phyloP scores from a whole-genome alignment of 805 yeast genomes.

The Pichia deserticola region DNA sequence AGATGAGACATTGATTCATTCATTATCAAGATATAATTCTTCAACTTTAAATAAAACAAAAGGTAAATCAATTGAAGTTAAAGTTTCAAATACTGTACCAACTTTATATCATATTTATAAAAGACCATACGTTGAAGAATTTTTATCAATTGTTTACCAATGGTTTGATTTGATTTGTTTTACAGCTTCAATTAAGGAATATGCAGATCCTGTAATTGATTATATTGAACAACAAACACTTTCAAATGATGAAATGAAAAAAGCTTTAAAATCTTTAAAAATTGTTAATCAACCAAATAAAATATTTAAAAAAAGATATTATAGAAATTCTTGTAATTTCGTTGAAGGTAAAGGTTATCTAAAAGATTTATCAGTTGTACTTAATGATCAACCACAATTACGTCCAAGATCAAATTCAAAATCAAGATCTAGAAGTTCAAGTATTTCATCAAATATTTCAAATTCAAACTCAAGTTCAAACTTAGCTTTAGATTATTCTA shows the following conservation, averaged over 20 bases:
- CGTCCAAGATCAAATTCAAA: neutral
- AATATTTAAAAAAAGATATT: conserved; percentile 52
- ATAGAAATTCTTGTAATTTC: conserved; percentile 73
- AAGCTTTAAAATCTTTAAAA: neutral
- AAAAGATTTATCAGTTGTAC: conserved; percentile 48
- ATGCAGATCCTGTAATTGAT: conserved; percentile 95
- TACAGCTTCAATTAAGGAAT: conserved; percentile 91
- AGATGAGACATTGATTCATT: conserved; percentile 92
- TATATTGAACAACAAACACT: conserved; percentile 65
- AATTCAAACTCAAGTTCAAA: neutral
- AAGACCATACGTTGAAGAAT: conserved; percentile 85
- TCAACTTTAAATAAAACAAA: conserved; percentile 35
- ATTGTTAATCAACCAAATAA: conserved; percentile 20
- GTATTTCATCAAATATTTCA: conserved; percentile 8
- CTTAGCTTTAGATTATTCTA: conserved; percentile 57
- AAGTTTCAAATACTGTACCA: conserved; percentile 53
- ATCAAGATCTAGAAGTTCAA: conserved; percentile 7
- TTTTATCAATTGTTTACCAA: conserved; percentile 64
- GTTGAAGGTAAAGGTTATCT: conserved; percentile 80
- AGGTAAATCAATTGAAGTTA: conserved; percentile 79
- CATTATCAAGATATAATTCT: conserved; percentile 59
- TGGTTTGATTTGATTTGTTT: conserved; percentile 90
- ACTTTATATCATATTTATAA: conserved; percentile 86
- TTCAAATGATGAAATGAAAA: conserved; percentile 23
- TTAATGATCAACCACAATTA: neutral